Evolutionary conservation across 352 stramenopile species (phyloP), one percentile per base, ranked within the genome.

Genomic region (Blastocystis sp.): DNA sequence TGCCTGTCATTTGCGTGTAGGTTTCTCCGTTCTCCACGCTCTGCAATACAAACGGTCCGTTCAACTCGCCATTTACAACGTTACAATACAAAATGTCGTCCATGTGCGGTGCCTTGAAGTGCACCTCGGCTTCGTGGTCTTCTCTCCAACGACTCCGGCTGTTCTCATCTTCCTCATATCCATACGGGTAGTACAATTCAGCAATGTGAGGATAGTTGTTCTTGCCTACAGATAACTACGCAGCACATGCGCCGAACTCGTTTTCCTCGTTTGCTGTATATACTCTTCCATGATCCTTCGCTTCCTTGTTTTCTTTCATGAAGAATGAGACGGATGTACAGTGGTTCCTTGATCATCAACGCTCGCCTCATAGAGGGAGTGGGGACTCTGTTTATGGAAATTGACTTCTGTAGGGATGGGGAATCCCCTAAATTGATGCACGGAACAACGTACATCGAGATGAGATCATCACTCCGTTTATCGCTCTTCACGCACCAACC

Each of bases 231-330:
- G 6, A 7, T 84, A n/a, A 84, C 24, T 43, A 43, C 19, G n/a
- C n/a, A 10, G 6, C 19, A 21, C 4, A 43, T 10, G 21, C 28
- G 34, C 2, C 17, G 1, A 69, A 84, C 74, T 68, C 42, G 19
- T 60, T 42, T 45, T 84, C 54, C 28, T 28, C 45, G 52, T 43
- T 28, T 68, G 48, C 4, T 62, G 34, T 69, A 84, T 69, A 45
- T 84, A 84, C n/a, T 84, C 74, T 68, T 84, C 74, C 74, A 84
- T 84, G 24, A 4, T 38, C 34, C 48, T 63, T 84, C 66, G 48
- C 48, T 17, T 14, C 14, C 14, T 7, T 7, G 6, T 57, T 57
- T 14, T 14, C 48, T 19, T 66, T 84, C 43, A 45, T 84, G 48
- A 70, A 59, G 38, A 14, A 48, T 34, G 9, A 34, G 34, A 34